Percentiles rank a stretch among this genome's conserved stretches.
phyloP scores from a whole-genome alignment of 768 basidiomycete species.

The Pulveroboletus sp. region DNA sequence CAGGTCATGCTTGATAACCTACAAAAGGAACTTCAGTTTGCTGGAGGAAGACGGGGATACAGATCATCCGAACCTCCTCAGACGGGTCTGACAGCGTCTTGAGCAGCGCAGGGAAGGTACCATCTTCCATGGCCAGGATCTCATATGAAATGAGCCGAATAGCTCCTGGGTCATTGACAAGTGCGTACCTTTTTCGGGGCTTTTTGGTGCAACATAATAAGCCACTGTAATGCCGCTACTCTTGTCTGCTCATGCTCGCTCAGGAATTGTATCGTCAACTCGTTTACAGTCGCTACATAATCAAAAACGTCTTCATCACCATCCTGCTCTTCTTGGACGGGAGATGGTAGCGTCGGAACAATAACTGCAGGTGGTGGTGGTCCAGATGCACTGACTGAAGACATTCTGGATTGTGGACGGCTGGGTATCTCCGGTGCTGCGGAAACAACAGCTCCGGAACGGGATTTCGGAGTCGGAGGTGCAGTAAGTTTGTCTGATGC shows the following conservation, averaged over 20 bases:
- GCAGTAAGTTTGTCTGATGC: conserved; percentile 39
- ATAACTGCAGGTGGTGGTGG: conserved; percentile 31
- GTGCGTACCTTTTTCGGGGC: conserved; percentile 83
- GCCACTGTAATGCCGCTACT: conserved; percentile 94
- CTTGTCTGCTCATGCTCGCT: conserved; percentile 97
- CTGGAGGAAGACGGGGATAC: neutral
- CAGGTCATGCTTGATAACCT: conserved; percentile 96
- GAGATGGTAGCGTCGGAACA: conserved; percentile 28
- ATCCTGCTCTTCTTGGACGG: conserved; percentile 32
- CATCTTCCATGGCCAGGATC: conserved; percentile 96
- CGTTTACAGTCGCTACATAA: conserved; percentile 90
- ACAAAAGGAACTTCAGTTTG: conserved; percentile 4
- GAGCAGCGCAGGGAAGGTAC: conserved; percentile 91
- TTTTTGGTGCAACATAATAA: conserved; percentile 98
- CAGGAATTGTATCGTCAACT: conserved; percentile 88
- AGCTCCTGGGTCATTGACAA: neutral
- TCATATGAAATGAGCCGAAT: conserved; percentile 28
- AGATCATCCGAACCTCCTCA: conserved; percentile 66
- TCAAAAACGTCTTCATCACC: conserved; percentile 81
- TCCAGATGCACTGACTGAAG: conserved; percentile 42
- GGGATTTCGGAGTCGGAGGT: conserved; percentile 32
- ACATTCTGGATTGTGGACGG: conserved; percentile 63
- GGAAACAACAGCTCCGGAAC: conserved; percentile 21
- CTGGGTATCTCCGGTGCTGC: conserved; percentile 39
- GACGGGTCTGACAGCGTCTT: conserved; percentile 96